Evolutionary conservation across 208 protist genomes (phyloP).

Genomic region (Acanthamoeba healyi): DNA sequence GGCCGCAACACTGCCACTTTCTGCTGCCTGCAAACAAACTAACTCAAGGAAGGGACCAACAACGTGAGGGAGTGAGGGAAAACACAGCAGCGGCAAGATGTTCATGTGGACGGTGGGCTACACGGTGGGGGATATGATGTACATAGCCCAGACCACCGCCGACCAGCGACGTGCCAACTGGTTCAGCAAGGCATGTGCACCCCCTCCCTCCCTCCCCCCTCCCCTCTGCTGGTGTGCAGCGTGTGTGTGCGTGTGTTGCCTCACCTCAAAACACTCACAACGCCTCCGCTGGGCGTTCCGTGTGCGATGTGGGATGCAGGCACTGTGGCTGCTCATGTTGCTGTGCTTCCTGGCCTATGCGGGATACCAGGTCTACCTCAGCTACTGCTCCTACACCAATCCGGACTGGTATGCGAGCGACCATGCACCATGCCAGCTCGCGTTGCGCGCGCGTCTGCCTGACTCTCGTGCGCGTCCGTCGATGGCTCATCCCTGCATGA

Average conservation of each 20-base stretch:
- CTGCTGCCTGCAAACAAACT: no score
- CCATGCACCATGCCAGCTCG: no score
- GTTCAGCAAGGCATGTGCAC: conserved; percentile 1
- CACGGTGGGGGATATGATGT: conserved; percentile 25
- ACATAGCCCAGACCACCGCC: conserved; percentile 32
- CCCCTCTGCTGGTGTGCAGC: no score
- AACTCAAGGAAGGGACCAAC: no score
- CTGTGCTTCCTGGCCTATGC: not conserved
- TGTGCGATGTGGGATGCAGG: not conserved
- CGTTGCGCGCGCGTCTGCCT: no score
- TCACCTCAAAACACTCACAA: no score
- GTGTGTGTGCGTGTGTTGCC: no score
- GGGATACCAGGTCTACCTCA: conserved; percentile 2
- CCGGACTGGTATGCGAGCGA: not conserved
- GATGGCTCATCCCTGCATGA: not conserved
- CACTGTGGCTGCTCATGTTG: not conserved
- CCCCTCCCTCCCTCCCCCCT: not conserved
- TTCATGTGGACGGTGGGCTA: conserved; percentile 48
- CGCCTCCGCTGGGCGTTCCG: no score
- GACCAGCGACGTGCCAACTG: conserved; percentile 28
- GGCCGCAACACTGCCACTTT: no score
- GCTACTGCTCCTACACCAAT: conserved; percentile 30
- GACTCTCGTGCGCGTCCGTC: not conserved
- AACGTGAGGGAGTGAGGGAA: not conserved
- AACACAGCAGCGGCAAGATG: not conserved